Evolutionary conservation across 2,329 filamentous ascomycete genomes (phyloP), one percentile per base, ranked within the genome.

Genomic region (Fusarium sp.): DNA sequence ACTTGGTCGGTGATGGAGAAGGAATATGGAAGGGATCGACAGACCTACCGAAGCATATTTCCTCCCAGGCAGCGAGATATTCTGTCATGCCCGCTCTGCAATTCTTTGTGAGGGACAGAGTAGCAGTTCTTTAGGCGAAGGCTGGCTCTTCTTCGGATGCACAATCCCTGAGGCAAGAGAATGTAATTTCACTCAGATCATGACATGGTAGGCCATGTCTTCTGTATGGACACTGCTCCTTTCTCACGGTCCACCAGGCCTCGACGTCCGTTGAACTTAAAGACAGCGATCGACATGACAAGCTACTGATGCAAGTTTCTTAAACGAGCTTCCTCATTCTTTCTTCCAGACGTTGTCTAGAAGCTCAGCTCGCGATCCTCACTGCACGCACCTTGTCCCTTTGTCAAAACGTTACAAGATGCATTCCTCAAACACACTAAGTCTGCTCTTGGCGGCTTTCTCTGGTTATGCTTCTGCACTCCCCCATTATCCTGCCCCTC

Each of bases 391-490:
- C 48, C 51, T 50, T 45, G 39, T 44, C 50, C 33, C 59, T 30
- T 31, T 48, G 31, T 28, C 44, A 60, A 26, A n/a, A 45, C 30
- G 38, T 24, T 14, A 24, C 50, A 50, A 61, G 45, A 76, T 76
- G 74, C 45, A 55, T 57, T 66, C 48, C n/a, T 51, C 63, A 30
- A 61, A 65, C 59, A 60, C 53, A 35, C 53, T 68, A 54, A 75
- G 53, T 39, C 44, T 75, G 26, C 41, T 76, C 45, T 45, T 76
- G 47, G 66, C 69, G 41, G 45, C 63, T 24, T 55, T 73, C 16
- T 41, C 73, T 35, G 60, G 63, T 42, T 20, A 71, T 26, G 51
- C 71, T 20, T 57, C 55, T n/a, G 44, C 42, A 33, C 41, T 59
- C 12, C 44, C 69, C 6, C 58, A 42, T 47, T 30, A 55, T n/a